Base-by-base conservation (phyloP, 768 basidiomycete genomes). In the Cystofilobasidium bisporidii region DNA sequence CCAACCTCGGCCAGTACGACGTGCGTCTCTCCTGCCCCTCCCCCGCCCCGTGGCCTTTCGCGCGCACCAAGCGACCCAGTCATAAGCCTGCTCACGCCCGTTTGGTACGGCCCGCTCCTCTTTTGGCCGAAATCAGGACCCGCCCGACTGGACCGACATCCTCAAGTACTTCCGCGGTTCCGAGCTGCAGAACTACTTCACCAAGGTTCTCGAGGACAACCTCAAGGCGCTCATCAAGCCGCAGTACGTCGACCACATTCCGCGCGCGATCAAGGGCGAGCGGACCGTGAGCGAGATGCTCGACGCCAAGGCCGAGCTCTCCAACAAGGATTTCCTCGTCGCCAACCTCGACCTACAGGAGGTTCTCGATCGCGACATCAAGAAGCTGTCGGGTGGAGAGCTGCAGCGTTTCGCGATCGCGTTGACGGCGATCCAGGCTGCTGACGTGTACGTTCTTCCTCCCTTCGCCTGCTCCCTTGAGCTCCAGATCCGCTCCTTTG, bases 211-310 rank as follows among this genome's bases (percentile, higher is more conserved):
- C 24, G 96, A 98, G 78, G 96, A 99, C 78, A 92, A 99, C 75
- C 81, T 98, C 76, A 98, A 97, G 81, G 93, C 96, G 1, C 84
- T 99, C 70, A 98, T 98, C 77, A 99, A 99, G 79, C 96, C 96
- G 0, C 96, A 99, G 83, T 99, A 99, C 76, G 96, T 99, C 71
- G 96, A 99, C 77, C 93, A 98, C 77, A 97, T 99, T 74, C 96
- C 96, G 5, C 85, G 87, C 50, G 91, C 91, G 47, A 89, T 99
- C 82, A 94, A 98, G 78, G 91, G 87, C 63, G 81, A 80, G 58
- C 83, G 89, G 82, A 87, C 87, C 3, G 93, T 99, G 32, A 80
- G 82, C 9, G 81, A 90, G 74, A 97, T 99, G 94, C 84, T 99
- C 69, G 87, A 92, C 73, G 84, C 84, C 33, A 97, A 97, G 79